Conservation (phyloP, 306 rosid species). For the Vigna angularis region DNA sequence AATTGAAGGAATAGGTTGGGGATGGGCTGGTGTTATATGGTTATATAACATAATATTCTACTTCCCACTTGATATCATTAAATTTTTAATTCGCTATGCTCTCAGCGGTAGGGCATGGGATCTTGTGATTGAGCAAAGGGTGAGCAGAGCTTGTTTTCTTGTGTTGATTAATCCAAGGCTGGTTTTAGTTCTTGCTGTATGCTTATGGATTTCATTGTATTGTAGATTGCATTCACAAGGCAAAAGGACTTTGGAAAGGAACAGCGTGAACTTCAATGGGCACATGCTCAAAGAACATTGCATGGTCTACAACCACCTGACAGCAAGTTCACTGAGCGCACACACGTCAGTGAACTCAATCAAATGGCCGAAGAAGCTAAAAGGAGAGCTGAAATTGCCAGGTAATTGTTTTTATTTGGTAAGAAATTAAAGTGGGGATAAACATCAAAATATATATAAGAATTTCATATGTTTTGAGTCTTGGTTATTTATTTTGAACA, state of each 20-base stretch:
- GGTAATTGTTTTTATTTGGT: conserved; percentile 51
- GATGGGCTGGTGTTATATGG: conserved; percentile 99
- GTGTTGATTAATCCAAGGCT: conserved; percentile 19
- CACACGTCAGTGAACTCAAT: conserved; percentile 86
- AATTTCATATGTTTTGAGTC: no score
- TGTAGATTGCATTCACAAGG: conserved; percentile 96
- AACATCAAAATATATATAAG: neutral
- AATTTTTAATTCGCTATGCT: conserved; percentile 87
- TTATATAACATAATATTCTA: conserved; percentile 85
- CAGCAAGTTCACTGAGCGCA: conserved; percentile 79
- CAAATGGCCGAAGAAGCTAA: conserved; percentile 99
- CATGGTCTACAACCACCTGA: conserved; percentile 93
- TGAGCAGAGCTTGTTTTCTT: conserved; percentile 49
- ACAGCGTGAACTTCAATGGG: conserved; percentile 99
- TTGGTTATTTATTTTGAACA: conserved; percentile 17
- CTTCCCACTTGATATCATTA: conserved; percentile 87
- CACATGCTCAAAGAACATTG: conserved; percentile 94
- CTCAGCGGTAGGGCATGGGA: conserved; percentile 98
- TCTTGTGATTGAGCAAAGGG: conserved; percentile 98
- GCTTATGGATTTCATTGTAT: conserved; percentile 37
- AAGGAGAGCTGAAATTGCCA: conserved; percentile 97
- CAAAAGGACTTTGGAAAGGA: conserved; percentile 99
- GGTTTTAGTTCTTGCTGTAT: conserved; percentile 14
- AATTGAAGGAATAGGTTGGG: conserved; percentile 99
- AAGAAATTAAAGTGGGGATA: neutral